Conservation (phyloP, 192 early-diverging fungal genomes). For the Coemansia aciculifera region DNA sequence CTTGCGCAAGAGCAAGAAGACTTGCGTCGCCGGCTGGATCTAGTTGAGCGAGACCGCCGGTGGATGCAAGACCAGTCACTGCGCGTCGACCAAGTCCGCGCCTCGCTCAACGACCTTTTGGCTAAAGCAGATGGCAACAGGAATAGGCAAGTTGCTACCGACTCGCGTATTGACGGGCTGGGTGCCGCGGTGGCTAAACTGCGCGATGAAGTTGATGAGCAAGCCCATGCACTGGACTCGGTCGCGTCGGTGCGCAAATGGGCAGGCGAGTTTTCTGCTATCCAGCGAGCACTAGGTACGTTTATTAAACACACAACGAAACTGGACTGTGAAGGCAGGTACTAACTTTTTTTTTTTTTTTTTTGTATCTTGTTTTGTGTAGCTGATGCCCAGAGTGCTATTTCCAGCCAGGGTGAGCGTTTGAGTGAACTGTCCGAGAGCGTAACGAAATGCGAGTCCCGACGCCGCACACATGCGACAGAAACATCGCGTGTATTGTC, state of each 20-base stretch:
- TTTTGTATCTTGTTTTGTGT: background rate
- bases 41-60: conserved; percentile 45
- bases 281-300: conserved; percentile 15
- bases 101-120: conserved; percentile 27
- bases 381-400: conserved; percentile 4
- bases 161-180: conserved; percentile 14
- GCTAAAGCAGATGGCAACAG: conserved; percentile 3
- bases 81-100: conserved; percentile 41
- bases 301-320: background rate
- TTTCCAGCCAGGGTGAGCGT: background rate
- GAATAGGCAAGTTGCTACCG: conserved; percentile 3
- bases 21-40: conserved; percentile 25
- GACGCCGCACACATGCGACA: conserved; percentile 5
- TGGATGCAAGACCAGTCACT: conserved; percentile 54
- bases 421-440: conserved; percentile 6
- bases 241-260: background rate
- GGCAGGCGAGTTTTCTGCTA: conserved; percentile 5
- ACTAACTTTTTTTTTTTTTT: background rate
- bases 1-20: conserved; percentile 26
- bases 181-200: conserved; percentile 11
- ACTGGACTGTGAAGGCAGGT: background rate
- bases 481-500: conserved; percentile 3
- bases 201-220: conserved; percentile 27
- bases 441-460: background rate
- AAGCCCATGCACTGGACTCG: conserved; percentile 17